Conservation (phyloP, 192 early-diverging fungal genomes). For the Funneliformis geosporum region DNA sequence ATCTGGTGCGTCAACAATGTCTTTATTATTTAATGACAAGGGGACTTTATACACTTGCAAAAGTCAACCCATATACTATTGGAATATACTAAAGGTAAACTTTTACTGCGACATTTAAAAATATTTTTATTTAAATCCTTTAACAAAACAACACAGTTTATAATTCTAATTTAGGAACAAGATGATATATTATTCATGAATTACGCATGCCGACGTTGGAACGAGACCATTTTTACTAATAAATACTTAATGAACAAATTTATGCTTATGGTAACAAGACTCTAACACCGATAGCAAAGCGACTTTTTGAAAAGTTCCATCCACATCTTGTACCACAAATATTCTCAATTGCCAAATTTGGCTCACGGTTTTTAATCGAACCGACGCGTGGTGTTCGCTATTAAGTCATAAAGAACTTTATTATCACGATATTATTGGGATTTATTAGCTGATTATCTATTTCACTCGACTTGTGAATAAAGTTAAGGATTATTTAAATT, state of each 20-base stretch:
- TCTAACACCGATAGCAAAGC: not conserved
- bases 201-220: not conserved
- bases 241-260: not conserved
- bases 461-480: not conserved
- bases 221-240: not conserved
- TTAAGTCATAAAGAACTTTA: not conserved
- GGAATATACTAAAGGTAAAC: not conserved
- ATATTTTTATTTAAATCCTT: not conserved
- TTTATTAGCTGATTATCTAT: not conserved
- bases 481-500: slow-evolving; percentile 11
- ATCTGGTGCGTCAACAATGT: not conserved
- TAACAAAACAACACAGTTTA: too few relatives aligned
- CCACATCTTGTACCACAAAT: not conserved
- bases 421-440: slow-evolving; percentile 3
- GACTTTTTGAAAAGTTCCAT: not conserved
- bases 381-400: too few relatives aligned
- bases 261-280: not conserved
- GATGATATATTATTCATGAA: not conserved
- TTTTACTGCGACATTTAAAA: not conserved
- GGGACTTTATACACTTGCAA: not conserved
- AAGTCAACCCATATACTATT: not conserved
- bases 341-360: not conserved
- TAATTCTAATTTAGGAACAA: not conserved
- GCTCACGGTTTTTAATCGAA: too few relatives aligned
- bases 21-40: not conserved